These are phyloP conservation scores for Fusarium pseudocircinatum DNA, from an alignment of 2,329 filamentous ascomycete species.

Conservation along the genomic window DNA sequence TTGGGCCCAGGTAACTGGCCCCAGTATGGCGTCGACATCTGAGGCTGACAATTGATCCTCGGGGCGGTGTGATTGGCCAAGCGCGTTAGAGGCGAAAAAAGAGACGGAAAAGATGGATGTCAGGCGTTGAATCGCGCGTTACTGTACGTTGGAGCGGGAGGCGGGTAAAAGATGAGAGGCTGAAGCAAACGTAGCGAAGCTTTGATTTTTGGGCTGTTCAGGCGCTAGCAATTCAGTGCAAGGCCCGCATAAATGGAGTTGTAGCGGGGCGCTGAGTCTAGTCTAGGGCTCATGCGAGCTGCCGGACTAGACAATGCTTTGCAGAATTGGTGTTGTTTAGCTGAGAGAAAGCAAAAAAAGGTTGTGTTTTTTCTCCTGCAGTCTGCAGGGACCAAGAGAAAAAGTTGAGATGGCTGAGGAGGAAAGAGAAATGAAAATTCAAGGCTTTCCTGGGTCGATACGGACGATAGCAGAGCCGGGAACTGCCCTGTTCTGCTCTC, in stretches of 20 bases:
- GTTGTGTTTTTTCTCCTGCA: background rate
- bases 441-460: conserved; percentile 26
- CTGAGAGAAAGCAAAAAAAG: background rate
- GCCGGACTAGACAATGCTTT: conserved; percentile 55
- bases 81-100: conserved; percentile 16
- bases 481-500: conserved; percentile 13
- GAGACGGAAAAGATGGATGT: conserved; percentile 10
- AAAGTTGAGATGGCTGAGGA: conserved; percentile 21
- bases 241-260: conserved; percentile 23
- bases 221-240: conserved; percentile 28
- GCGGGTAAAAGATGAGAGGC: conserved; percentile 32
- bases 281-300: conserved; percentile 41
- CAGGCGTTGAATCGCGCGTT: conserved; percentile 31
- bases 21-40: conserved; percentile 66
- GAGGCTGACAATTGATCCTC: conserved; percentile 38
- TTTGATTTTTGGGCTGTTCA: conserved; percentile 19
- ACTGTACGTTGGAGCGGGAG: conserved; percentile 15
- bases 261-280: conserved; percentile 35
- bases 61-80: conserved; percentile 42
- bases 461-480: conserved; percentile 13
- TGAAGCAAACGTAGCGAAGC: conserved; percentile 28
- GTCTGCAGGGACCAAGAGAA: conserved; percentile 15
- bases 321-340: conserved; percentile 40
- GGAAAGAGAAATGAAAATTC: background rate
- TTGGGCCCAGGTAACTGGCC: conserved; percentile 64